These are phyloP conservation scores for Phlebiopsis flavidoalba DNA, from an alignment of 768 basidiomycete genomes.

Conservation along the genomic window DNA sequence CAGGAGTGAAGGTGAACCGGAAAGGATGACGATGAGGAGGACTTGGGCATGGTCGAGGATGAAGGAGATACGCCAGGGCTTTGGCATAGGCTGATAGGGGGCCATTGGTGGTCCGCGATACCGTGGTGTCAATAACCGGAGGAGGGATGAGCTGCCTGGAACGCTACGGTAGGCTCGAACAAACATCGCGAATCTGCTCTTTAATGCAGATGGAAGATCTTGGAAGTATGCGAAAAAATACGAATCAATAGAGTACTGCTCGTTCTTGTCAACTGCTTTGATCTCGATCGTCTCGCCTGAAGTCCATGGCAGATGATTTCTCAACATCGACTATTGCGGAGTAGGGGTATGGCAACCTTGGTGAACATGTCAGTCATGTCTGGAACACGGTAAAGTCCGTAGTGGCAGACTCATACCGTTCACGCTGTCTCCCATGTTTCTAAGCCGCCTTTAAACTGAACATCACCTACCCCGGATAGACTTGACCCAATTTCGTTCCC, in stretches of 20 bases:
- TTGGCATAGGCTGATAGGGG: conserved; percentile 7
- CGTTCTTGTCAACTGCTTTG: conserved; percentile 80
- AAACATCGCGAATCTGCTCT: conserved; percentile 76
- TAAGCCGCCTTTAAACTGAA: conserved; percentile 95
- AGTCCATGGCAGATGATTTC: conserved; percentile 84
- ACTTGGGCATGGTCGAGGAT: conserved; percentile 33
- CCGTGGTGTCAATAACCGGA: conserved; percentile 23
- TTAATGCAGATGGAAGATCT: conserved; percentile 68
- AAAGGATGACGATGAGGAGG: conserved; percentile 40
- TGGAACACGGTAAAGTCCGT: background rate
- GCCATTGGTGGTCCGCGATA: conserved; percentile 5
- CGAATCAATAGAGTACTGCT: conserved; percentile 74
- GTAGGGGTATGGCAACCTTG: conserved; percentile 91
- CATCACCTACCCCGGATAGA: conserved; percentile 87
- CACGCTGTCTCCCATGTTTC: conserved; percentile 94
- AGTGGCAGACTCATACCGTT: conserved; percentile 57
- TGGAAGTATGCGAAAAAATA: conserved; percentile 96
- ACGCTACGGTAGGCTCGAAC: conserved; percentile 51
- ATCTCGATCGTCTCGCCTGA: conserved; percentile 95
- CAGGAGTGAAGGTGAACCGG: conserved; percentile 57
- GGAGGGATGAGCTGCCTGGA: conserved; percentile 12
- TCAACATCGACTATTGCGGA: conserved; percentile 87
- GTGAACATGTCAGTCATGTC: background rate
- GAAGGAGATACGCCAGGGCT: conserved; percentile 27
- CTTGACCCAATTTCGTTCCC: conserved; percentile 97